Conservation (phyloP, 257 asterid species). For the Pogostemon cablin region DNA sequence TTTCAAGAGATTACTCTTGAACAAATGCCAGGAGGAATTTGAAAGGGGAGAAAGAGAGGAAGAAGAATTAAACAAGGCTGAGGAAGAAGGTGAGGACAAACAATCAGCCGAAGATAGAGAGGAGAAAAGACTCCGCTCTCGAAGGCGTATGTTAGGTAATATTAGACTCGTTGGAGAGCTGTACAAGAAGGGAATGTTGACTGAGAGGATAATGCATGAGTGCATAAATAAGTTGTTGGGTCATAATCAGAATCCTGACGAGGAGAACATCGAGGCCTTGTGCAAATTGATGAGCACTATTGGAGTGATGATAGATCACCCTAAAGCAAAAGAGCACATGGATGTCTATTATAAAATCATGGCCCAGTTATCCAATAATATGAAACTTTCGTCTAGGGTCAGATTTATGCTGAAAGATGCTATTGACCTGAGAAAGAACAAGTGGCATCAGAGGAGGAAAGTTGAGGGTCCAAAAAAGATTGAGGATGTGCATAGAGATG, state of each 20-base stretch:
- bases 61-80: slow-evolving; percentile 75
- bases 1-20: slow-evolving; percentile 75
- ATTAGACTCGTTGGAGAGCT: slow-evolving; percentile 85
- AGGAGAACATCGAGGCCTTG: slow-evolving; percentile 83
- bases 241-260: slow-evolving; percentile 69
- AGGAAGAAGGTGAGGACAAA: slow-evolving; percentile 72
- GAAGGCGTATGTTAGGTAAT: slow-evolving; percentile 84
- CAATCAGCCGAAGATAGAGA: slow-evolving; percentile 81
- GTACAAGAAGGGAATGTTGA: slow-evolving; percentile 85
- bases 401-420: slow-evolving; percentile 86
- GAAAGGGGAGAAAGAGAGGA: slow-evolving; percentile 87
- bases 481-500: slow-evolving; percentile 87
- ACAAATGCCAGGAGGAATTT: slow-evolving; percentile 91
- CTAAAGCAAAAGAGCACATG: slow-evolving; percentile 70
- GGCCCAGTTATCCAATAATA: slow-evolving; percentile 64
- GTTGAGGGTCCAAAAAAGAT: slow-evolving; percentile 94
- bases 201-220: slow-evolving; percentile 88
- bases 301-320: slow-evolving; percentile 82
- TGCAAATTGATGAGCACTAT: slow-evolving; percentile 96
- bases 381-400: slow-evolving; percentile 76
- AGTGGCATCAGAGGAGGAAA: slow-evolving; percentile 93
- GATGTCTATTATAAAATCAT: slow-evolving; percentile 67
- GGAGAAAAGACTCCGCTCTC: slow-evolving; percentile 63
- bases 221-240: slow-evolving; percentile 80
- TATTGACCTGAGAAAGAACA: slow-evolving; percentile 82